These are phyloP conservation scores for Blastomyces percursus DNA, from an alignment of 2,329 filamentous ascomycete species.

Conservation along the genomic window DNA sequence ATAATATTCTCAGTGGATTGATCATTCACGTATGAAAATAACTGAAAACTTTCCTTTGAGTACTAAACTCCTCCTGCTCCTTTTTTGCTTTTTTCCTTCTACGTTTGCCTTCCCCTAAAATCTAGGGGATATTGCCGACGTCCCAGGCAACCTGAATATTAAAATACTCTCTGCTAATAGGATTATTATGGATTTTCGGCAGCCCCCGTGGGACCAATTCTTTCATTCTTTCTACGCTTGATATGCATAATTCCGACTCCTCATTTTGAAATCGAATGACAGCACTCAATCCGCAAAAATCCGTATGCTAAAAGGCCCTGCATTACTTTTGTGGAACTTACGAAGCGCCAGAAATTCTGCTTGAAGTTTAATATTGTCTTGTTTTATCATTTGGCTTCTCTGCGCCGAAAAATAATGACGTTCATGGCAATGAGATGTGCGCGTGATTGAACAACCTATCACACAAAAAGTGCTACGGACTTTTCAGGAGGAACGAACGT, in stretches of 20 bases:
- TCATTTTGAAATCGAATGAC: not conserved
- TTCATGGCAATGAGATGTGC: not conserved
- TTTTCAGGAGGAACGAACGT: not conserved
- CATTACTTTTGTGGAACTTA: not conserved
- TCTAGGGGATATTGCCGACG: not conserved
- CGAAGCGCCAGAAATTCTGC: not conserved
- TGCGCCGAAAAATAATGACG: not conserved
- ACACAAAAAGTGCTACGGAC: not conserved
- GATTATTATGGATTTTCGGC: not conserved
- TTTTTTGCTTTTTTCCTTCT: not conserved
- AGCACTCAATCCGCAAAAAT: not conserved
- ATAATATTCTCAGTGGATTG: too few relatives aligned
- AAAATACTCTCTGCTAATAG: not conserved
- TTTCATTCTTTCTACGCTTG: not conserved
- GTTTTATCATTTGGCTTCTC: not conserved
- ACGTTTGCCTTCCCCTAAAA: not conserved
- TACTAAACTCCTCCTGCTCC: not conserved
- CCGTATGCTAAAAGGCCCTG: constrained; percentile 1
- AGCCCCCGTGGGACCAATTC: not conserved
- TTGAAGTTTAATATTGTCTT: not conserved
- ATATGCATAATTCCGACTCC: not conserved
- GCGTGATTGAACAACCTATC: not conserved
- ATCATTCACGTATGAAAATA: not conserved
- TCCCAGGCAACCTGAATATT: not conserved
- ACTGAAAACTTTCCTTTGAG: not conserved